Evolutionary conservation across 257 asterid species (phyloP), one percentile per base, ranked within the genome.

Genomic region (Rhazya stricta): DNA sequence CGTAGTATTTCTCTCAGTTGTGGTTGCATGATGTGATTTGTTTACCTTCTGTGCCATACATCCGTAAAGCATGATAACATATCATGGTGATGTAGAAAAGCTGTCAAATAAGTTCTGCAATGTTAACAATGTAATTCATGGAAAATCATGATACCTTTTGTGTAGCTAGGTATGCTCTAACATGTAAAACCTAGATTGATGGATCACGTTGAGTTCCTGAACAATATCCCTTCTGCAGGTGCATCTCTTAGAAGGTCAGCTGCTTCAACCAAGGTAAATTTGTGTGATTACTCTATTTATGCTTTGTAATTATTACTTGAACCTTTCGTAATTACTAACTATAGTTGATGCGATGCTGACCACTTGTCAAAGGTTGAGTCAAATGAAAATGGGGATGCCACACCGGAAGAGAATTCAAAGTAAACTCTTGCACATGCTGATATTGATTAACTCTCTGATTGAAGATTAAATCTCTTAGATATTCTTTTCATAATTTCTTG

Each of bases 401-500:
- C 84, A 53, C 79, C 69, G 53, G 88, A 86, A 75, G 89, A 89
- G 79, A 89, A 86, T 30, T 88, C 96, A 23, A 91, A 83, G 94
- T 91, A 80, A 75, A 54, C 30, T 79, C 79, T 74, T 67, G 27
- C 58, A 46, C 85, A 69, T 60, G n/a, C 60, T 74, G 60, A 39
- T 63, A 60, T 70, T n/a, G 39, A 43, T 74, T n/a, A 61, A 60
- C 16, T 30, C 19, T 65, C 19, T n/a, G 16, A 23, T 15, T 73
- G 78, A 46, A 75, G 68, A 67, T 41, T 67, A 54, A 63, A 39
- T 74, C 23, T 56, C 61, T 30, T 56, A 46, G 66, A 12, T 50
- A 27, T 51, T 70, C 41, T 43, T 8, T 67, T 60, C 27, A 62
- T 46, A 57, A 60, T n/a, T 78, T 11, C 32, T 48, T 16, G 34